These are phyloP conservation scores for Suillus lakei DNA, from an alignment of 768 basidiomycete species.

Conservation along the genomic window DNA sequence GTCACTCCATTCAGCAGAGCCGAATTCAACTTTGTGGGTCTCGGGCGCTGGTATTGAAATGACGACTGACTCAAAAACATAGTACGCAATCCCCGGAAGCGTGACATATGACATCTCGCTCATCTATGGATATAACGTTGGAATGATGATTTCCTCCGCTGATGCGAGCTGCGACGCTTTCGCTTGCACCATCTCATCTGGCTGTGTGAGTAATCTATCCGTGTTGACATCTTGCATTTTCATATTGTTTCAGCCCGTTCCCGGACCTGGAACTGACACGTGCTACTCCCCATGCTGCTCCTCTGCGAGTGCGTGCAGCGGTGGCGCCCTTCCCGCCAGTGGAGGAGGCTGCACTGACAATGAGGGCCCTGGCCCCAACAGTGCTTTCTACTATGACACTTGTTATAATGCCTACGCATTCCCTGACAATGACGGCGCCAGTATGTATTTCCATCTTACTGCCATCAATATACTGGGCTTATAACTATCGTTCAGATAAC, in stretches of 20 bases:
- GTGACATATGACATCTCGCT: constrained; percentile 40
- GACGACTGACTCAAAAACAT: not conserved
- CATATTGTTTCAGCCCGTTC: constrained; percentile 25
- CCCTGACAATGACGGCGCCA: constrained; percentile 36
- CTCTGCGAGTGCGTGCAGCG: constrained; percentile 28
- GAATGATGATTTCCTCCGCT: constrained; percentile 37
- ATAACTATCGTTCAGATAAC: constrained; percentile 20
- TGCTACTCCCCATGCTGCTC: constrained; percentile 38
- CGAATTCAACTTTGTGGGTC: constrained; percentile 36
- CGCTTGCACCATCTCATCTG: constrained; percentile 35
- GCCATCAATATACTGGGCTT: not conserved
- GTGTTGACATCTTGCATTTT: constrained; percentile 7
- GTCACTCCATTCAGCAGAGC: constrained; percentile 37
- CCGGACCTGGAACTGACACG: constrained; percentile 25
- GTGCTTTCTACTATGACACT: constrained; percentile 30
- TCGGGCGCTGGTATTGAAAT: not conserved
- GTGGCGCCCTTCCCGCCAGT: constrained; percentile 31
- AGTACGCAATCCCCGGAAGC: constrained; percentile 29
- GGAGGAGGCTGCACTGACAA: constrained; percentile 34
- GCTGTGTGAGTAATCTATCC: constrained; percentile 28
- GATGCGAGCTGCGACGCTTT: constrained; percentile 30
- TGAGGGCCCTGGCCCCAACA: constrained; percentile 35
- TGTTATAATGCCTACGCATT: constrained; percentile 38
- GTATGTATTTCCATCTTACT: constrained; percentile 18
- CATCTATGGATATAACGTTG: constrained; percentile 39